phyloP scores from a whole-genome alignment of 169 alveolate genomes.

The Plasmodium coatneyi region DNA sequence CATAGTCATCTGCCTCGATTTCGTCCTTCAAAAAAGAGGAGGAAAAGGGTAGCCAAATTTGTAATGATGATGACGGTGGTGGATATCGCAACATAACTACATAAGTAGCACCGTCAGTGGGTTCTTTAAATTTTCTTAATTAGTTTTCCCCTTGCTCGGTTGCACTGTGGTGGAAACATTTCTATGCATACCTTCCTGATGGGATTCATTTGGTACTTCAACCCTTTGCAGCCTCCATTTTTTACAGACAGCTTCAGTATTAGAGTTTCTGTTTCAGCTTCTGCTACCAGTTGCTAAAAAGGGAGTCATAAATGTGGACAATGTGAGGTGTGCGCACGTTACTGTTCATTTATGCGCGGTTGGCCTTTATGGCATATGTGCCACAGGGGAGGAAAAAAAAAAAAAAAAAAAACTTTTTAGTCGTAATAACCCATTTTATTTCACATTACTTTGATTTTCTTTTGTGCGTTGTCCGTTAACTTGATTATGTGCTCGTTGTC shows the following conservation, averaged over 20 bases:
- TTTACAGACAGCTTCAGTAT: slow-evolving; percentile 43
- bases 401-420: not conserved
- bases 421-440: not conserved
- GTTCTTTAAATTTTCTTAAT: not conserved
- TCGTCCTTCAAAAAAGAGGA: slow-evolving; percentile 26
- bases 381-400: not conserved
- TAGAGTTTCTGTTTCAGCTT: slow-evolving; percentile 5
- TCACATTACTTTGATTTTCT: slow-evolving; percentile 57
- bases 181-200: slow-evolving; percentile 55
- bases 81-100: not conserved
- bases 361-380: not conserved
- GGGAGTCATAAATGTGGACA: slow-evolving; percentile 2
- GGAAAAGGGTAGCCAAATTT: not conserved
- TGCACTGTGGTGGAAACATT: not conserved
- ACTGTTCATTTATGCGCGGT: not conserved
- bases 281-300: slow-evolving; percentile 57
- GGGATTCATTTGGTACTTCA: slow-evolving; percentile 66
- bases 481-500: slow-evolving; percentile 74
- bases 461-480: slow-evolving; percentile 50
- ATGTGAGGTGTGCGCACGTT: not conserved
- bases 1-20: slow-evolving; percentile 68
- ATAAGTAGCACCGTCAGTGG: not conserved
- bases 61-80: not conserved
- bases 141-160: not conserved
- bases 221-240: slow-evolving; percentile 75